phyloP scores from a whole-genome alignment of 495 filamentous ascomycete genomes.

The Penicillium bovifimosum region DNA sequence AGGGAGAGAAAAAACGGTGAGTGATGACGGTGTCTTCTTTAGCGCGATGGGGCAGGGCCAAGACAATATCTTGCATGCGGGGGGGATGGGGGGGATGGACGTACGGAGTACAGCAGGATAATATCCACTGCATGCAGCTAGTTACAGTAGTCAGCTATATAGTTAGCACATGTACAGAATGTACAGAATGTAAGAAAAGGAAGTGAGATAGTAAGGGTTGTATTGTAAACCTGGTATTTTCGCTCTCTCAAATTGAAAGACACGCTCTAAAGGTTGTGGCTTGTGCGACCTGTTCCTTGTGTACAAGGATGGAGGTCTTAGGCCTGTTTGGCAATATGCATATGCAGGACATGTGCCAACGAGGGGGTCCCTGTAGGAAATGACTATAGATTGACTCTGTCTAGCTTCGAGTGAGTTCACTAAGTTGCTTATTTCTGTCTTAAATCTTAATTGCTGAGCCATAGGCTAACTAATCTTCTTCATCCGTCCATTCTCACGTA shows the following conservation, averaged over 20 bases:
- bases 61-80: slow-evolving; percentile 21
- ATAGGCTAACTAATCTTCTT: not conserved
- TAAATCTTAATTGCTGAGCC: too few relatives aligned
- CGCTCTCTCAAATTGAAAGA: not conserved
- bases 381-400: not conserved
- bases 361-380: not conserved
- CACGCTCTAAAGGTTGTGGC: not conserved
- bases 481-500: not conserved
- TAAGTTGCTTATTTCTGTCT: too few relatives aligned
- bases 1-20: slow-evolving; percentile 17
- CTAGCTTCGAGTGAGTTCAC: too few relatives aligned
- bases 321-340: not conserved
- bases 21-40: slow-evolving; percentile 18
- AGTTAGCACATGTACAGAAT: not conserved
- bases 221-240: not conserved
- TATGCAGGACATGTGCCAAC: slow-evolving; percentile 2
- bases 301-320: not conserved
- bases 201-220: not conserved
- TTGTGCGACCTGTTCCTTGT: slow-evolving; percentile 5
- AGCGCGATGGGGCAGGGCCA: slow-evolving; percentile 22
- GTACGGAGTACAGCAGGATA: too few relatives aligned
- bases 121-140: too few relatives aligned
- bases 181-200: not conserved
- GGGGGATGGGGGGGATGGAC: not conserved
- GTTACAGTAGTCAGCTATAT: too few relatives aligned